Percentiles rank a stretch among this genome's conserved stretches.
These are phyloP conservation scores for Sugiyamaella japonica DNA, from an alignment of 1,139 yeast species.

Conservation along the genomic window DNA sequence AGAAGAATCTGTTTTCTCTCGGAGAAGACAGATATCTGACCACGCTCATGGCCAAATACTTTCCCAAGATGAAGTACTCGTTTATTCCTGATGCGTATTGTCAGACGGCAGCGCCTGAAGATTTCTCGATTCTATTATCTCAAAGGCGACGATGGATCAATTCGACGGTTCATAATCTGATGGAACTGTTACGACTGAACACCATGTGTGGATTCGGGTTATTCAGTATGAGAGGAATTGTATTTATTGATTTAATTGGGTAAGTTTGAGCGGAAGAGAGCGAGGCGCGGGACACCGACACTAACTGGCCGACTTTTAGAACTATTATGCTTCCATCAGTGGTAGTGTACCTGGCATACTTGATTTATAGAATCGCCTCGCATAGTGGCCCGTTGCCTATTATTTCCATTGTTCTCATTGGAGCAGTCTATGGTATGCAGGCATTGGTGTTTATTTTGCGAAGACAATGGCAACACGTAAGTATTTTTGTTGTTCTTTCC, in stretches of 20 bases:
- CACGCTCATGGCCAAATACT: slow-evolving; percentile 43
- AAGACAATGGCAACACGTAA: slow-evolving; percentile 44
- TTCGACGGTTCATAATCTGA: slow-evolving; percentile 46
- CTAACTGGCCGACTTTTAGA: slow-evolving; percentile 28
- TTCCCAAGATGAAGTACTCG: slow-evolving; percentile 43
- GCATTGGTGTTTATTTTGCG: slow-evolving; percentile 42
- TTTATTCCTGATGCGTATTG: slow-evolving; percentile 45
- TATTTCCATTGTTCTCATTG: slow-evolving; percentile 43
- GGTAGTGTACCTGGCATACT: slow-evolving; percentile 43
- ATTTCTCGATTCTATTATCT: slow-evolving; percentile 43
- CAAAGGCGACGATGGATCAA: slow-evolving; percentile 50
- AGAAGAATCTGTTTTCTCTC: slow-evolving; percentile 45
- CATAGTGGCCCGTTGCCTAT: slow-evolving; percentile 40
- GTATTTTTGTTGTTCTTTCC: too few relatives aligned
- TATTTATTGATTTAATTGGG: slow-evolving; percentile 42
- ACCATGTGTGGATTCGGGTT: slow-evolving; percentile 47
- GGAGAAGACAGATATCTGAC: slow-evolving; percentile 48
- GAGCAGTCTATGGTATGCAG: slow-evolving; percentile 45
- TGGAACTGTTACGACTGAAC: slow-evolving; percentile 42
- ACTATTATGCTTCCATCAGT: slow-evolving; percentile 46
- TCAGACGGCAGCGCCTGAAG: slow-evolving; percentile 45
- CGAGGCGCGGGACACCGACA: too few relatives aligned
- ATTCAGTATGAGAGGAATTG: slow-evolving; percentile 46
- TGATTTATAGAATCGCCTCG: slow-evolving; percentile 40
- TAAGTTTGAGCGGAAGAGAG: slow-evolving; percentile 12